Percentiles rank a stretch among this genome's conserved stretches.
phyloP scores from a whole-genome alignment of 805 yeast species.

The Lipomyces japonicus region DNA sequence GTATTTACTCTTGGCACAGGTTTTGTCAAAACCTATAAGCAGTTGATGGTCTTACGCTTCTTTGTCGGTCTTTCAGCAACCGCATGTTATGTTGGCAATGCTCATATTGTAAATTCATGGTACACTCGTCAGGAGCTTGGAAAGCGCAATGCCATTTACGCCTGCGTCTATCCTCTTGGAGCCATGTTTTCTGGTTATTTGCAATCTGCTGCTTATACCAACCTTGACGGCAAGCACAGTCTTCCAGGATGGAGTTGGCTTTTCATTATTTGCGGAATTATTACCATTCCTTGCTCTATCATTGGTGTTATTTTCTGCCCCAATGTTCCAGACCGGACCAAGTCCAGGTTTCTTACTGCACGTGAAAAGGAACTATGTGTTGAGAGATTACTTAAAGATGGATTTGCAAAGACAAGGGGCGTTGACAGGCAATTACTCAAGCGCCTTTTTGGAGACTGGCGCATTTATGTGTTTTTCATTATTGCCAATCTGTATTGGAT shows the following conservation, averaged over 20 bases:
- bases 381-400: conserved; percentile 37
- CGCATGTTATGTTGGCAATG: conserved; percentile 45
- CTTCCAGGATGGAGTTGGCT: conserved; percentile 72
- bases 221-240: conserved; percentile 50
- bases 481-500: conserved; percentile 19
- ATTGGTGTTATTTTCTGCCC: conserved; percentile 56
- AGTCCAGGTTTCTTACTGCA: conserved; percentile 51
- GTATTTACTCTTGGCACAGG: conserved; percentile 30
- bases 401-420: conserved; percentile 19
- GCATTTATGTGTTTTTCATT: conserved; percentile 15
- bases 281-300: conserved; percentile 55
- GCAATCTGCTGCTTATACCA: conserved; percentile 51
- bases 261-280: conserved; percentile 59
- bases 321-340: conserved; percentile 61
- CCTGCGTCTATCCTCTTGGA: conserved; percentile 61
- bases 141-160: conserved; percentile 58
- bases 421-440: conserved; percentile 16
- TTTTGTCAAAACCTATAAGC: conserved; percentile 35
- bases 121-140: conserved; percentile 55
- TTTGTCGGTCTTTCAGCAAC: conserved; percentile 45
- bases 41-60: conserved; percentile 39
- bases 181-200: conserved; percentile 58
- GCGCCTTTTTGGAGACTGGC: conserved; percentile 20
- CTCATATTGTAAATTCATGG: conserved; percentile 46
- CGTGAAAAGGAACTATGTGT: conserved; percentile 55